These are phyloP conservation scores for Teratosphaeria gauchensis DNA, from an alignment of 2,329 filamentous ascomycete species.

Conservation along the genomic window DNA sequence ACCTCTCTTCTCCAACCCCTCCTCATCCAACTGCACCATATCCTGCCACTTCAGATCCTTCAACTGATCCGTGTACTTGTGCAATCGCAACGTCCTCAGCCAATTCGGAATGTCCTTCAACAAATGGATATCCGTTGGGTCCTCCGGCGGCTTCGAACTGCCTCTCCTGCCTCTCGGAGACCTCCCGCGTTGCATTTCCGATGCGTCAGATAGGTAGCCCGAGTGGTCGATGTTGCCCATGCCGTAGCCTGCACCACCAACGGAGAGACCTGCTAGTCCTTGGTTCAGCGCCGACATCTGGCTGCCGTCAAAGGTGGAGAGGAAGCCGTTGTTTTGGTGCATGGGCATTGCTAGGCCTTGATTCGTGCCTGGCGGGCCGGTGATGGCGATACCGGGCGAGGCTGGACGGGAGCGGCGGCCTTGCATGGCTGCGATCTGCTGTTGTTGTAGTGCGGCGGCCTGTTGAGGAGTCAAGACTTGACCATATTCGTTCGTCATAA, in stretches of 20 bases:
- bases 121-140: conserved; percentile 82
- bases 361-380: conserved; percentile 46
- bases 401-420: conserved; percentile 74
- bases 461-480: conserved; percentile 63
- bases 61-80: conserved; percentile 97
- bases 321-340: conserved; percentile 87
- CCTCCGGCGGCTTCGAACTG: conserved; percentile 94
- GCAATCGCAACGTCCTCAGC: conserved; percentile 85
- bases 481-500: conserved; percentile 86
- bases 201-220: conserved; percentile 88
- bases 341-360: conserved; percentile 67
- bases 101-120: conserved; percentile 93
- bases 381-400: conserved; percentile 80
- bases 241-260: conserved; percentile 34
- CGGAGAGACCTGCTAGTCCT: conserved; percentile 59
- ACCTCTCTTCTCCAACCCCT: conserved; percentile 81
- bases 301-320: conserved; percentile 74
- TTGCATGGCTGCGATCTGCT: conserved; percentile 76
- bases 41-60: conserved; percentile 98
- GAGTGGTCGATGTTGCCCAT: conserved; percentile 51
- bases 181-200: conserved; percentile 64
- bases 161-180: conserved; percentile 87
- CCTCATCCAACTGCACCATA: conserved; percentile 82
- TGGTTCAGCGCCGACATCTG: conserved; percentile 46
- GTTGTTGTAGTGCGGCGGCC: conserved; percentile 47